Percentiles rank a stretch among this genome's conserved stretches.
Conservation (phyloP, 305 asterid species). For the Fraxinus floribunda region DNA sequence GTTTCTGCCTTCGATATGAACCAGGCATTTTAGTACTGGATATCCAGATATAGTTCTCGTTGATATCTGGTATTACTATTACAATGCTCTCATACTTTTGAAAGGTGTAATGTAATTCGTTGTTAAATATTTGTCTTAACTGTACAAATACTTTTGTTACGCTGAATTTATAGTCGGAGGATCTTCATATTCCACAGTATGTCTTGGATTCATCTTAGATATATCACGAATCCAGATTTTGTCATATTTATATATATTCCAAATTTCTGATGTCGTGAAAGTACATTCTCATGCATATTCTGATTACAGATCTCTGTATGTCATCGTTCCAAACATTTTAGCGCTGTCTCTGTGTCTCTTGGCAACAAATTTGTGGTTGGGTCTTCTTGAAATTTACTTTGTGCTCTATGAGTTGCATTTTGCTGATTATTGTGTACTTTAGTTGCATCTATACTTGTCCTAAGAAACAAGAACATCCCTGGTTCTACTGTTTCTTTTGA, state of each 20-base stretch:
- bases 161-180: not conserved
- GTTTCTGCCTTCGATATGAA: constrained; percentile 18
- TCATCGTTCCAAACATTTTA: not conserved
- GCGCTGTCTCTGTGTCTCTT: not conserved
- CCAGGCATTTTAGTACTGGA: constrained; percentile 38
- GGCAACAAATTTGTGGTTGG: not conserved
- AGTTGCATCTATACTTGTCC: not conserved
- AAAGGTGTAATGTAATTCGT: not conserved
- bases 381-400: not conserved
- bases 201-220: constrained; percentile 2
- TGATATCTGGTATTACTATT: constrained; percentile 22
- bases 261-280: constrained; percentile 5
- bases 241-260: not conserved
- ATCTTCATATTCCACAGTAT: constrained; percentile 15
- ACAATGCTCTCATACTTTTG: constrained; percentile 23
- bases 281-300: constrained; percentile 14
- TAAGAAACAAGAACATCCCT: not conserved
- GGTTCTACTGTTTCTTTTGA: not conserved
- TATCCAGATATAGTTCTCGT: constrained; percentile 30
- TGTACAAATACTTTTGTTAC: constrained; percentile 25
- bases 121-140: not conserved
- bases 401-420: not conserved
- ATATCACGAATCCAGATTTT: not conserved
- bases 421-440: not conserved
- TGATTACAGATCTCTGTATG: not conserved